Conservation (phyloP, 1,284 basidiomycete genomes). For the Butyriboletus appendiculatus region DNA sequence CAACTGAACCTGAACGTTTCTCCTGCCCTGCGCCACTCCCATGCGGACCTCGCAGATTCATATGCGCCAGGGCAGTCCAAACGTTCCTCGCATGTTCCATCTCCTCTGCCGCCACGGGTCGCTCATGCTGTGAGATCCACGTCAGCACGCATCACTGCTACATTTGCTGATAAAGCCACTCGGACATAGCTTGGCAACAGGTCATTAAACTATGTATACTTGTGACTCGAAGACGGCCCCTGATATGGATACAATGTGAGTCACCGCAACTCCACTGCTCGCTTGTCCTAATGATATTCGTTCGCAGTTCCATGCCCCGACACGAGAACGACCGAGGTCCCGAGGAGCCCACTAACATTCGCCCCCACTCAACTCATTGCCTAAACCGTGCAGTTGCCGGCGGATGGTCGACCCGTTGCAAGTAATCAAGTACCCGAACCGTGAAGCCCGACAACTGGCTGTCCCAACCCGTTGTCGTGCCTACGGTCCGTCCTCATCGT, state of each 20-base stretch:
- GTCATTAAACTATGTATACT: not conserved
- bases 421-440: conserved; percentile 1
- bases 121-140: not conserved
- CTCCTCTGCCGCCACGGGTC: not conserved
- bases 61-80: conserved; percentile 8
- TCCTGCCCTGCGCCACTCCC: conserved; percentile 2
- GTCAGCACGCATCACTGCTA: not conserved
- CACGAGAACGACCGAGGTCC: conserved; percentile 23
- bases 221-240: not conserved
- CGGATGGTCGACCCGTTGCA: not conserved
- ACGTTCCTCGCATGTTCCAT: not conserved
- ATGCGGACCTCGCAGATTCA: conserved; percentile 8
- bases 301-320: too few relatives aligned
- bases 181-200: not conserved
- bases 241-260: too few relatives aligned
- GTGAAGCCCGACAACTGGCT: not conserved
- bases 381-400: not conserved
- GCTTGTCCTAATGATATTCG: not conserved
- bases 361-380: not conserved
- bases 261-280: not conserved
- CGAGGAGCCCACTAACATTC: too few relatives aligned
- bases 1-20: too few relatives aligned
- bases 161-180: not conserved
- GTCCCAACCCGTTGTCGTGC: conserved; percentile 14
- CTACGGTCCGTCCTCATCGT: conserved; percentile 6